Conservation (phyloP, 192 early-diverging fungal species). For the Coemansia sp. region DNA sequence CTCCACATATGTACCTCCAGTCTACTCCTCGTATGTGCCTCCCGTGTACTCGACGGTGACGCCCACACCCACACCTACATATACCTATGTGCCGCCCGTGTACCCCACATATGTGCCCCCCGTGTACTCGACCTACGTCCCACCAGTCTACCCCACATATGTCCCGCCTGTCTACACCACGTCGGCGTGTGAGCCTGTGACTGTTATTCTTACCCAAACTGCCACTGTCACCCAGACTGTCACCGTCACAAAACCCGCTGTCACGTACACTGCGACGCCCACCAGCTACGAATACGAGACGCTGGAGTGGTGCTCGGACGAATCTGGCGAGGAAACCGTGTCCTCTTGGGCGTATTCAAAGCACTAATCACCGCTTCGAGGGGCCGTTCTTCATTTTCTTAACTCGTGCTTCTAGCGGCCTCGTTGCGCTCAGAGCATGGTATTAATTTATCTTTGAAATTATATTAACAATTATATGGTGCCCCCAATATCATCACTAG, state of each 20-base stretch:
- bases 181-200: constrained; percentile 12
- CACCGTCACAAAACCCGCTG: constrained; percentile 7
- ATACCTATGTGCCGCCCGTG: not conserved
- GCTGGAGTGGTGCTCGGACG: constrained; percentile 27
- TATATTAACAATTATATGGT: not conserved
- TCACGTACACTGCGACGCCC: constrained; percentile 10
- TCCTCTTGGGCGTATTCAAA: not conserved
- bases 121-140: not conserved
- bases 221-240: constrained; percentile 19
- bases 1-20: constrained; percentile 6
- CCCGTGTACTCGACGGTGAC: not conserved
- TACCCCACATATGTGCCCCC: not conserved
- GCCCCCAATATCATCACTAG: not conserved
- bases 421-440: not conserved
- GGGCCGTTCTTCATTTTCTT: not conserved
- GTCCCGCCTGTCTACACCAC: constrained; percentile 21
- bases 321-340: constrained; percentile 4
- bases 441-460: not conserved
- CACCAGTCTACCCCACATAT: constrained; percentile 8
- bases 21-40: not conserved
- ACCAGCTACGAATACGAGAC: constrained; percentile 23
- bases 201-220: constrained; percentile 12
- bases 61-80: not conserved
- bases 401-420: not conserved
- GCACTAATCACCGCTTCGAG: constrained; percentile 1